Conservation (phyloP, 2,329 filamentous ascomycete species). For the Alternaria triticimaculans region DNA sequence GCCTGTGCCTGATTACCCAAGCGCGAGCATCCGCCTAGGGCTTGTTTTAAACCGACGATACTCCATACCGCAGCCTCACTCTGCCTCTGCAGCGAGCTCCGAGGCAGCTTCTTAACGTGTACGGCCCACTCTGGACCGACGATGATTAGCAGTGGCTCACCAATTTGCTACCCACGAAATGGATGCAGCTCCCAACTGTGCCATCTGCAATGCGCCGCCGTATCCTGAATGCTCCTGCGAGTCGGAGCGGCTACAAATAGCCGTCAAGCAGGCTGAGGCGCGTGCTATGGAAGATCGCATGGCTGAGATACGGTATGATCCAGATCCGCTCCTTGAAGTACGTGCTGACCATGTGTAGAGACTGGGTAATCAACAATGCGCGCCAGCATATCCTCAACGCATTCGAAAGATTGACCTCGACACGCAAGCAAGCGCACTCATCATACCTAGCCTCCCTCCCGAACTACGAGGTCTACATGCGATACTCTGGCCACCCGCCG, state of each 20-base stretch:
- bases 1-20: constrained; percentile 38
- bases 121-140: constrained; percentile 24
- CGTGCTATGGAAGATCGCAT: constrained; percentile 47
- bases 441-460: constrained; percentile 54
- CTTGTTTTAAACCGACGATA: constrained; percentile 27
- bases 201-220: constrained; percentile 50
- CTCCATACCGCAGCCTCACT: constrained; percentile 17
- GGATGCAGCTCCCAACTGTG: constrained; percentile 50
- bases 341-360: constrained; percentile 42
- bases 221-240: constrained; percentile 50
- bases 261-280: constrained; percentile 49
- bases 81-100: constrained; percentile 14
- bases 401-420: constrained; percentile 50
- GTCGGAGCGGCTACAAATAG: constrained; percentile 49
- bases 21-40: constrained; percentile 27
- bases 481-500: constrained; percentile 54
- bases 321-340: not conserved
- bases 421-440: constrained; percentile 51
- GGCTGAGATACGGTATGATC: constrained; percentile 43
- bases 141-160: constrained; percentile 36
- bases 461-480: constrained; percentile 56
- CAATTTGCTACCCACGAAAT: constrained; percentile 38
- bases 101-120: constrained; percentile 9
- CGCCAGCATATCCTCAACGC: constrained; percentile 54
- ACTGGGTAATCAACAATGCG: constrained; percentile 56